Base-by-base conservation (phyloP, 345 rosid species). In the Moringa oleifera region DNA sequence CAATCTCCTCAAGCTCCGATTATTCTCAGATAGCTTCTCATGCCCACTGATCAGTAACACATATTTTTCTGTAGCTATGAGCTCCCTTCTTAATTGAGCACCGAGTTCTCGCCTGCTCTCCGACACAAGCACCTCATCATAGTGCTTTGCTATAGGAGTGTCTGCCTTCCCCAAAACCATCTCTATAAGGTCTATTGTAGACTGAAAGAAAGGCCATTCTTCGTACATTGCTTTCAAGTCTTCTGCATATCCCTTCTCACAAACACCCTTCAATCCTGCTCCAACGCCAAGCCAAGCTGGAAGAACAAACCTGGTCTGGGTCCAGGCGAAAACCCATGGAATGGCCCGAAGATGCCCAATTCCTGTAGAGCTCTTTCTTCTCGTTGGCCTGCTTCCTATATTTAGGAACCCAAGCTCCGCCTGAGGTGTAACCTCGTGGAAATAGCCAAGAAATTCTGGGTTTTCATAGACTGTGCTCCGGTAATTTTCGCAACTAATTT, bases 231-330 rank as follows among this genome's bases (percentile, higher is more conserved):
- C 89, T 68, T 73, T 77, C 66, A 94, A 65, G 59, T 94, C 99
- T 53, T 85, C 88, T 0, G 84, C 73, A 41, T 80, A 70, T 51
- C 99, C 99, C 72, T 83, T 81, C 71, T 88, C 95, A 23, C 95
- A 94, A 15, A 73, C 99, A 33, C 84, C 89, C 68, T 76, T 83
- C 49, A 90, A 51, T 36, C 97, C 99, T 22, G 95, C 85, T 57
- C 97, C 97, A 20, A 94, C 88, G 28, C 99, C 99, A 57, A 94
- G 97, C 97, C 99, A 94, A 52, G 99, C 96, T 25, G 99, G 99
- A 64, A 94, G 96, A 59, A 94, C 99, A 72, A 90, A 94, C 59
- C 99, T 83, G 51, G 97, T 94, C 69, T 90, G 97, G 1, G 97
- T 94, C 99, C 99, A 90, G 7, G 99, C 99, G 67, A 94, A 90